Evolutionary conservation across 306 rosid genomes (phyloP), one percentile per base, ranked within the genome.

Genomic region (Lablab purpureus): DNA sequence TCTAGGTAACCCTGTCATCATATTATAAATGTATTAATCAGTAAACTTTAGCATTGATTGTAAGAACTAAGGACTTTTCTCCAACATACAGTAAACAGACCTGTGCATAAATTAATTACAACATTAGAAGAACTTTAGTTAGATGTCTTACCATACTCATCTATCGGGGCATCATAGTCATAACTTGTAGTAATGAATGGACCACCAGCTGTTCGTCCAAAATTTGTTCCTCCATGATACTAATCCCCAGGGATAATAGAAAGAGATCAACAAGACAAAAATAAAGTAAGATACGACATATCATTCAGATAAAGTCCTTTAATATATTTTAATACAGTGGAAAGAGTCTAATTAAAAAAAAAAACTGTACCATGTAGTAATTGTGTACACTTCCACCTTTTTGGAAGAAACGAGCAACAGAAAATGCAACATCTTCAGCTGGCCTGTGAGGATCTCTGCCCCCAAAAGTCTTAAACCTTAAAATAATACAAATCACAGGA

Each of bases 221-320:
- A 94, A 84, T 94, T 94, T 62, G 97, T 94, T 83, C 97, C 98
- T 15, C 98, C 98, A 56, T 94, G 98, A 88, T 92, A 94, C 98
- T 92, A 84, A 68, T 49, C 45, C 76, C 73, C 43, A 56, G 15
- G 77, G 71, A 32, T 22, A 47, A 58, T 66, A 45, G 8, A 68
- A 71, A 41, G 74, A 64, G 41, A 40, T 83, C 75, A 80, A 56
- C 71, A 66, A 50, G 52, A 76, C 18, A 73, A 7, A 78, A 75
- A 40, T 27, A 45, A 67, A 63, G 7, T n/a, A 81, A 15, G 13
- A 62, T 18, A 75, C 17, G 51, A 54, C 30, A 82, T 55, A 75
- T 28, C 34, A 62, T 55, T 65, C 49, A 18, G 37, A 72, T 55
- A 15, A 56, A 51, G 22, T 52, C 36, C 1, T 4, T 23, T 47